Base-by-base conservation (phyloP, 2,329 filamentous ascomycete genomes). In the Colletotrichum navitas region DNA sequence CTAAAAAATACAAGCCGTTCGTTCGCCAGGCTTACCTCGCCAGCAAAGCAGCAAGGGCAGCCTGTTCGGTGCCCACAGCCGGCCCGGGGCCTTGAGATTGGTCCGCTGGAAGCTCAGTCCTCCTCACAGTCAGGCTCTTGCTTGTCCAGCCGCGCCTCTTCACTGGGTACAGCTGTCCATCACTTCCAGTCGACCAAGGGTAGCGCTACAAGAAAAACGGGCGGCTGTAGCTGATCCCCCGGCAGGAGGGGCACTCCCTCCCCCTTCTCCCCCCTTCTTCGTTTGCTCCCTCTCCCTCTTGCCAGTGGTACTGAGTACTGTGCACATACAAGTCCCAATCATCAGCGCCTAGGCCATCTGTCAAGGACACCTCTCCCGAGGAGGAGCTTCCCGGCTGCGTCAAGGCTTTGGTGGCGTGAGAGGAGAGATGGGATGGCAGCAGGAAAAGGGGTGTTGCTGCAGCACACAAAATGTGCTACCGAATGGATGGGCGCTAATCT, bases 401-500 rank as follows among this genome's bases (percentile, higher is more conserved):
- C 68, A 68, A 59, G 58, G 65, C 64, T 63, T 68, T 52, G 34
- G 34, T 63, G 59, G 68, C 58, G 64, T 63, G 64, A 59, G 58
- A 43, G 45, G 51, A 43, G 52, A 69, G 36, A 71, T 70, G 65
- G 66, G 69, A 72, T 72, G 69, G 60, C 70, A 71, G 70, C 65
- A 65, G 29, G 41, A 51, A 56, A 41, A 36, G 52, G 58, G 51
- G 66, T 70, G 51, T 63, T 51, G 45, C 41, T 47, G 60, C 51
- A 63, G 55, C 64, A 68, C 34, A 51, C 59, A 39, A 47, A 34
- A 47, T 65, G 45, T 39, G 24, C 58, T 55, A 65, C 59, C 66
- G 32, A 47, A 63, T 10, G 32, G 45, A 63, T 18, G 45, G n/a
- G 45, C 66, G 59, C 69, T 72, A 72, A 39, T 54, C 69, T 56